Base-by-base conservation (phyloP, 345 rosid species). In the Heritiera fomes region DNA sequence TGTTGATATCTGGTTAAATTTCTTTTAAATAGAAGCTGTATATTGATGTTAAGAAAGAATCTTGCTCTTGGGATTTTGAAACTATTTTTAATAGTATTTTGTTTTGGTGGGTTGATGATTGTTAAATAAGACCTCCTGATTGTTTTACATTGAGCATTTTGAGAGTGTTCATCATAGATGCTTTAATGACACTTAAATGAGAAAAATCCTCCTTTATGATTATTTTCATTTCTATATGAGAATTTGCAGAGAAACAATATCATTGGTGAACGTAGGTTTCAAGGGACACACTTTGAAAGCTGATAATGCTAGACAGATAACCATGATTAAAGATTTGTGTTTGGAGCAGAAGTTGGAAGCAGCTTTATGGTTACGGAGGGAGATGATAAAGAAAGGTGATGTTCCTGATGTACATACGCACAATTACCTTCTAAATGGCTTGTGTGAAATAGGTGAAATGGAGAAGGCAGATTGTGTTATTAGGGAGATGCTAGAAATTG, bases 401-500 rank as follows among this genome's bases (percentile, higher is more conserved):
- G 71, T 88, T 60, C 93, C 90, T 28, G 91, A 89, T 86, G 82
- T 89, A 79, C 30, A 88, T 65, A 85, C 91, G 23, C 97, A 91
- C 81, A 93, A 93, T 79, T 87, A 85, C 84, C 85, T 93, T 71
- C 55, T 93, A 30, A 87, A 86, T 81, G 94, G 86, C 58, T 82
- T 93, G 75, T 90, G 94, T 83, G 87, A 81, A 71, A 62, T 56
- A 67, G 88, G 91, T 73, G 56, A 84, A 47, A 56, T 90, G 60
- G 92, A 83, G 71, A 84, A 82, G 83, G 97, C 90, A 20, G 88
- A 88, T 82, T 80, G 76, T 74, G 85, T 93, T 77, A 75, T 93
- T 75, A 83, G 81, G 81, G 95, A 93, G 79, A 93, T 93, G 94
- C 38, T 78, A 78, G 92, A 91, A 84, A 83, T 81, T 68, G 95